Percentiles rank a stretch among this genome's conserved stretches.
Evolutionary conservation across 306 rosid genomes (phyloP).

Genomic region (Ormosia emarginata): DNA sequence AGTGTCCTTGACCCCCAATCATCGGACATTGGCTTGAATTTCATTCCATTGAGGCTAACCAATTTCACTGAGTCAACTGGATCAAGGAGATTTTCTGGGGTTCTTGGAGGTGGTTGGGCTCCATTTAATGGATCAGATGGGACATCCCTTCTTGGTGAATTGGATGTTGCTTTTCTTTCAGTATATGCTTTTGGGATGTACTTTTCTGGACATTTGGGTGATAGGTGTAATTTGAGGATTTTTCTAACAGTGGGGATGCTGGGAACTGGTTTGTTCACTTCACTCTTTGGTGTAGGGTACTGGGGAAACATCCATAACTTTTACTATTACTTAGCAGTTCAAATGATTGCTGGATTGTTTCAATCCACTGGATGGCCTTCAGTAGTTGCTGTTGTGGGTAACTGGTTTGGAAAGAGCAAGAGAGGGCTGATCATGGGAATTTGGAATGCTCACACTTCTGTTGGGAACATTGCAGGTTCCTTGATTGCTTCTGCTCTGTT

Average conservation of each 20-base stretch:
- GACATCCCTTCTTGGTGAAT: constrained; percentile 77
- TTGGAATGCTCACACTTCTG: constrained; percentile 98
- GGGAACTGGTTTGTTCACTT: constrained; percentile 88
- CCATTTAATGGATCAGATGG: constrained; percentile 84
- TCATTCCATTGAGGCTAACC: constrained; percentile 27
- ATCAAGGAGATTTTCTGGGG: constrained; percentile 28
- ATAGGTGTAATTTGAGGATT: constrained; percentile 70
- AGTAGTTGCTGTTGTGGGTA: constrained; percentile 89
- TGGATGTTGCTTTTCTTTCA: constrained; percentile 90
- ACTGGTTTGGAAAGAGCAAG: constrained; percentile 96
- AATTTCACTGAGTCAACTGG: constrained; percentile 20
- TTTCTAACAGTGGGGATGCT: constrained; percentile 87
- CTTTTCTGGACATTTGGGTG: constrained; percentile 94
- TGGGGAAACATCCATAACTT: constrained; percentile 80
- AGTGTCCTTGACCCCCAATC: constrained; percentile 90
- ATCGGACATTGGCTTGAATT: constrained; percentile 33
- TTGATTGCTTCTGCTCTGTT: constrained; percentile 80
- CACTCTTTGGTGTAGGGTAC: constrained; percentile 78
- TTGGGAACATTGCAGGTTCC: constrained; percentile 93
- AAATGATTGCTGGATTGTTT: constrained; percentile 89
- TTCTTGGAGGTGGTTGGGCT: constrained; percentile 77
- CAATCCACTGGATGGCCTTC: constrained; percentile 99
- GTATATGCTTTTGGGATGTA: constrained; percentile 92
- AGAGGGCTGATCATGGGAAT: constrained; percentile 97
- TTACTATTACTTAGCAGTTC: constrained; percentile 62